Evolutionary conservation across 495 filamentous ascomycete genomes (phyloP).

Genomic region (Clohesyomyces aquaticus): DNA sequence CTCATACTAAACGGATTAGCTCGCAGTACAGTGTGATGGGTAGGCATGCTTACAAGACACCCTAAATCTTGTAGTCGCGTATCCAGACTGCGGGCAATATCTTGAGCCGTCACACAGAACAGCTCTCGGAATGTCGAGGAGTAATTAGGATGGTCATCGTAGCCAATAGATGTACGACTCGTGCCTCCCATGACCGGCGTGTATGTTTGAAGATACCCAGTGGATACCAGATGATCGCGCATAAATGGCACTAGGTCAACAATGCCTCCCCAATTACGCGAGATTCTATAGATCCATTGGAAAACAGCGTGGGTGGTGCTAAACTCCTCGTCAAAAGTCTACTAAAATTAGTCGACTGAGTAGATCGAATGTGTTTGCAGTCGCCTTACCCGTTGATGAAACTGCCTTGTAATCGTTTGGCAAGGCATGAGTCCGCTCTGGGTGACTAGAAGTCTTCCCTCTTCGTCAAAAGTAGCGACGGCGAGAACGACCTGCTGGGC

Average conservation of each 20-base stretch:
- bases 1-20: too few relatives aligned
- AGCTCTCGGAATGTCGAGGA: slow-evolving; percentile 80
- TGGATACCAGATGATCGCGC: slow-evolving; percentile 54
- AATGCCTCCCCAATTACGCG: slow-evolving; percentile 72
- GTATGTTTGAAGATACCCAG: slow-evolving; percentile 18
- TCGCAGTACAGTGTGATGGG: too few relatives aligned
- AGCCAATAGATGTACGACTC: slow-evolving; percentile 30
- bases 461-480: slow-evolving; percentile 72
- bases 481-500: slow-evolving; percentile 80
- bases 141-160: slow-evolving; percentile 62
- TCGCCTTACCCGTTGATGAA: slow-evolving; percentile 64
- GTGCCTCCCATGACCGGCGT: slow-evolving; percentile 26
- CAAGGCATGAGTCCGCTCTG: slow-evolving; percentile 80
- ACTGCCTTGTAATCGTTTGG: slow-evolving; percentile 77
- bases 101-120: slow-evolving; percentile 79
- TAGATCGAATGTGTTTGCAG: neutral
- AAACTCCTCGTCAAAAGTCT: slow-evolving; percentile 77
- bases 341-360: slow-evolving; percentile 10
- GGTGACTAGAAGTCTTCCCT: slow-evolving; percentile 77
- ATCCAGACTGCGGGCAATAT: slow-evolving; percentile 68
- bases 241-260: slow-evolving; percentile 70
- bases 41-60: too few relatives aligned
- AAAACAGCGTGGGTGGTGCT: slow-evolving; percentile 78
- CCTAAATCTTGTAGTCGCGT: slow-evolving; percentile 67
- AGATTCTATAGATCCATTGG: slow-evolving; percentile 83